Percentiles rank a stretch among this genome's conserved stretches.
Evolutionary conservation across 1,139 yeast species (phyloP).

Genomic region (Hanseniaspora uvarum): DNA sequence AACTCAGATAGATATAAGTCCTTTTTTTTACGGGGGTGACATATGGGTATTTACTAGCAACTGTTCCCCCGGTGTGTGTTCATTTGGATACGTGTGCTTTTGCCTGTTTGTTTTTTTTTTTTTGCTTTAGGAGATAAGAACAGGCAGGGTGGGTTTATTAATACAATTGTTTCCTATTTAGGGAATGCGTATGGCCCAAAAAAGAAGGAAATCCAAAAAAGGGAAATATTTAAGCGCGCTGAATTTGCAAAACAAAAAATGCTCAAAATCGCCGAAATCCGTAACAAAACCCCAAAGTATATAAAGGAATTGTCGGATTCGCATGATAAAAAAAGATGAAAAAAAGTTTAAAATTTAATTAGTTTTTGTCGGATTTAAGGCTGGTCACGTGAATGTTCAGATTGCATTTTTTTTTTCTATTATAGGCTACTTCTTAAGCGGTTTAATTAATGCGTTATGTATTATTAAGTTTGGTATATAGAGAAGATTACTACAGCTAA

Average conservation of each 20-base stretch:
- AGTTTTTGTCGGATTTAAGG: not conserved
- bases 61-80: too few species aligned
- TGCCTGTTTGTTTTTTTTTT: not conserved
- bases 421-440: too few species aligned
- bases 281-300: not conserved
- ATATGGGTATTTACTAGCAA: too few species aligned
- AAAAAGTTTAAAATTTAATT: not conserved
- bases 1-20: too few species aligned
- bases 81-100: not conserved
- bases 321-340: not conserved
- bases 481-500: too few species aligned
- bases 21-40: too few species aligned
- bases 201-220: not conserved
- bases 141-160: not conserved
- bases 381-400: not conserved
- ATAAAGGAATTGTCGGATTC: slow-evolving; percentile 1
- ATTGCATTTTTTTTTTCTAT: too few species aligned
- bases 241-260: not conserved
- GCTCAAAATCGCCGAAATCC: not conserved
- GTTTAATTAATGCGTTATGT: not conserved
- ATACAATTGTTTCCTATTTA: not conserved
- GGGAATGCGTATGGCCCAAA: not conserved
- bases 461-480: too few species aligned
- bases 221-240: not conserved
- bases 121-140: not conserved